A percentile compares a stretch with the other conserved stretches of the same genome.
Conservation (phyloP, 73 alveolate genomes). For the Blepharisma japonicum region DNA sequence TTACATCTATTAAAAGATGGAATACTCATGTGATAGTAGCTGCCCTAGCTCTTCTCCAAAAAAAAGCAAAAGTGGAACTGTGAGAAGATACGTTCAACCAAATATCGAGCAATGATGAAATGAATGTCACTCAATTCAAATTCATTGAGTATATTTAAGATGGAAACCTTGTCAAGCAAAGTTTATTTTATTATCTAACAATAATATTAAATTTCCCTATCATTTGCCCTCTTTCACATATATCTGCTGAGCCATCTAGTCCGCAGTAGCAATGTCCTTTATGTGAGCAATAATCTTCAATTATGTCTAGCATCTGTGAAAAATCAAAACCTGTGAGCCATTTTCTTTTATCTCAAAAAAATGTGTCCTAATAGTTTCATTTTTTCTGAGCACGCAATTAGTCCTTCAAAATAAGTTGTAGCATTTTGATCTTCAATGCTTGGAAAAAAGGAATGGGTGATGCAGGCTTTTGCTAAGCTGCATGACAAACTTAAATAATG, state of each 20-base stretch:
- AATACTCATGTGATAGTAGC: no score
- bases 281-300: conserved; percentile 96
- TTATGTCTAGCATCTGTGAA: conserved; percentile 92
- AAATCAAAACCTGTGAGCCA: conserved; percentile 83
- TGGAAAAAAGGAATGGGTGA: conserved; percentile 87
- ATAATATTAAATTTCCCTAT: conserved; percentile 49
- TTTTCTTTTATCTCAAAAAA: conserved; percentile 56
- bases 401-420: conserved; percentile 21
- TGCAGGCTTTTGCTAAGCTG: conserved; percentile 90
- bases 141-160: no score
- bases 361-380: conserved; percentile 41
- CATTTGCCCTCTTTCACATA: conserved; percentile 55
- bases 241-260: conserved; percentile 90
- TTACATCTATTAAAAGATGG: no score
- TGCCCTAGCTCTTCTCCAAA: no score
- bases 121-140: no score
- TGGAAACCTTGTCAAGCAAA: no score
- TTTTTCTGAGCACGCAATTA: conserved; percentile 44
- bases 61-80: no score
- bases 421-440: conserved; percentile 68
- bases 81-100: no score
- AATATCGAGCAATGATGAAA: no score
- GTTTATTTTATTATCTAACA: no score
- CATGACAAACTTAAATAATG: conserved; percentile 85
- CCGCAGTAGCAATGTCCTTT: conserved; percentile 92